These are phyloP conservation scores for Tolypocladium inflatum DNA, from an alignment of 2,329 filamentous ascomycete species.

Conservation along the genomic window DNA sequence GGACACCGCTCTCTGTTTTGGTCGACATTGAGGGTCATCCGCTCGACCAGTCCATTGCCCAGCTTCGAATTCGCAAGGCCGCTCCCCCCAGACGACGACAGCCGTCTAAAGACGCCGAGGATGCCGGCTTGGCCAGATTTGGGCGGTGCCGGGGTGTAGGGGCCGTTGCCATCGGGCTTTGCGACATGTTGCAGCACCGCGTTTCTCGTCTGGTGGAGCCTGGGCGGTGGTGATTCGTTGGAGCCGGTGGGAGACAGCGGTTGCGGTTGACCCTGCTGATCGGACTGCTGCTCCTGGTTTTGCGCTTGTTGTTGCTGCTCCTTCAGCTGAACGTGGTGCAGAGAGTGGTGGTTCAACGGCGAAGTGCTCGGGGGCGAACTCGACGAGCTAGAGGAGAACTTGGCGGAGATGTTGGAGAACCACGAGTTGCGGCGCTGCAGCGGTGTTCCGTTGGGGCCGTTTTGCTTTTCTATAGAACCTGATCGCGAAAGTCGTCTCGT, in stretches of 20 bases:
- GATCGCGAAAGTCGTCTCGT: slow-evolving; percentile 20
- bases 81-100: slow-evolving; percentile 58
- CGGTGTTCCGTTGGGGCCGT: slow-evolving; percentile 19
- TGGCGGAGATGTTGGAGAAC: slow-evolving; percentile 89
- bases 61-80: slow-evolving; percentile 16
- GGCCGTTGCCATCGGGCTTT: slow-evolving; percentile 49
- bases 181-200: slow-evolving; percentile 49
- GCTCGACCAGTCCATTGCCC: slow-evolving; percentile 63
- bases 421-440: slow-evolving; percentile 64
- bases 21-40: slow-evolving; percentile 79
- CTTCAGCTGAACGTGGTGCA: slow-evolving; percentile 6
- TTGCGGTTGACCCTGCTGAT: slow-evolving; percentile 3
- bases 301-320: slow-evolving; percentile 7
- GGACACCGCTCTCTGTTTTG: slow-evolving; percentile 67
- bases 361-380: slow-evolving; percentile 21
- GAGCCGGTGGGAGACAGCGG: slow-evolving; percentile 12
- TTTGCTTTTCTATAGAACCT: slow-evolving; percentile 24
- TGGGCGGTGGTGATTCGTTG: slow-evolving; percentile 37
- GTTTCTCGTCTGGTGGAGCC: slow-evolving; percentile 42
- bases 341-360: slow-evolving; percentile 5
- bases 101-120: slow-evolving; percentile 69
- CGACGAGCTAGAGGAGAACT: slow-evolving; percentile 60
- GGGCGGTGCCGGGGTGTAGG: slow-evolving; percentile 67
- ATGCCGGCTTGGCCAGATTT: slow-evolving; percentile 61
- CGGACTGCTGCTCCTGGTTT: background rate